Conservation (phyloP, 2,329 filamentous ascomycete species). For the Fusarium falciforme region DNA sequence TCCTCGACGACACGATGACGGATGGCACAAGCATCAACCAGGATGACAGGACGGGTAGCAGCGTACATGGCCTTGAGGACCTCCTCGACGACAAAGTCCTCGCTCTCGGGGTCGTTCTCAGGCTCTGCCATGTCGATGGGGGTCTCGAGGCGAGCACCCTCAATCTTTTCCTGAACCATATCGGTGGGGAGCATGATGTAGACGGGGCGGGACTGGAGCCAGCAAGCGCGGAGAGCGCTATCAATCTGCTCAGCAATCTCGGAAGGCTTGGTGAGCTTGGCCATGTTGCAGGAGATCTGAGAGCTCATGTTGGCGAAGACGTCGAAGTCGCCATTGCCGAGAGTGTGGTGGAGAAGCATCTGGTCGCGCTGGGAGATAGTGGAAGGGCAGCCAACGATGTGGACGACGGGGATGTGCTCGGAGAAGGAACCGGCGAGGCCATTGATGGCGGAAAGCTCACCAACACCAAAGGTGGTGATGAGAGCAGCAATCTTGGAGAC, state of each 20-base stretch:
- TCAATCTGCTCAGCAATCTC: slow-evolving; percentile 83
- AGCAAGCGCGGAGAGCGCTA: slow-evolving; percentile 79
- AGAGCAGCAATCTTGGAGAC: slow-evolving; percentile 77
- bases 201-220: slow-evolving; percentile 78
- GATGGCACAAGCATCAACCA: slow-evolving; percentile 86
- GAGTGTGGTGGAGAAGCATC: slow-evolving; percentile 73
- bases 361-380: slow-evolving; percentile 60
- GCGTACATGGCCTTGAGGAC: slow-evolving; percentile 78
- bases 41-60: slow-evolving; percentile 80
- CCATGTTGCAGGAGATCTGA: slow-evolving; percentile 76
- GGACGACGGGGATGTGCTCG: slow-evolving; percentile 77
- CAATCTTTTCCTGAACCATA: slow-evolving; percentile 80
- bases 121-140: slow-evolving; percentile 75
- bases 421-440: slow-evolving; percentile 80
- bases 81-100: slow-evolving; percentile 85
- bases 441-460: slow-evolving; percentile 79
- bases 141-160: slow-evolving; percentile 76
- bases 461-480: slow-evolving; percentile 82
- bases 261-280: slow-evolving; percentile 75
- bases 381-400: slow-evolving; percentile 70
- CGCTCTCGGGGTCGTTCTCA: slow-evolving; percentile 75
- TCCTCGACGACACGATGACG: slow-evolving; percentile 80
- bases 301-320: slow-evolving; percentile 85
- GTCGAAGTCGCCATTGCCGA: slow-evolving; percentile 83
- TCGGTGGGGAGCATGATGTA: slow-evolving; percentile 88